Evolutionary conservation across 1,139 yeast genomes (phyloP).

Genomic region (Pichia sp.): DNA sequence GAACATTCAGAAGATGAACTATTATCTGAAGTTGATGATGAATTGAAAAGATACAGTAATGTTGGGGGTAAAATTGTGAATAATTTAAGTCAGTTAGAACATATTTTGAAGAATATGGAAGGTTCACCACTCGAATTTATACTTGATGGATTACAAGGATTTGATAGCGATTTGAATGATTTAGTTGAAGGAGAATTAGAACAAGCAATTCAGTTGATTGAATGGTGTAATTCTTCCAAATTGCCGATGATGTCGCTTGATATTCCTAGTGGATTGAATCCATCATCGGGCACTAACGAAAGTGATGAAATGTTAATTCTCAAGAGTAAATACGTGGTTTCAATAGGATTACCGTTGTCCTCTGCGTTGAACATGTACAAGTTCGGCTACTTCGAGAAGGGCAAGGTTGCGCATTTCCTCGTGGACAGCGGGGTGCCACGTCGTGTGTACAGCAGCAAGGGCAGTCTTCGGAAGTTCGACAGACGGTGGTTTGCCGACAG

Average conservation of each 20-base stretch:
- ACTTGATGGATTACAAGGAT: constrained; percentile 79
- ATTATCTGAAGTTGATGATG: constrained; percentile 31
- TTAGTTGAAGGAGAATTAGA: constrained; percentile 44
- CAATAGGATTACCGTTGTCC: constrained; percentile 69
- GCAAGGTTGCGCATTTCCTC: constrained; percentile 49
- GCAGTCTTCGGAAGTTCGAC: constrained; percentile 40
- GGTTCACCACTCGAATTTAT: constrained; percentile 68
- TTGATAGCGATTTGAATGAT: constrained; percentile 55
- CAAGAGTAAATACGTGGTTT: constrained; percentile 51
- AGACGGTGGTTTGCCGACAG: constrained; percentile 38
- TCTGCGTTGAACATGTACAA: constrained; percentile 59
- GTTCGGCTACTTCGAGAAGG: constrained; percentile 35
- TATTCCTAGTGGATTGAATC: constrained; percentile 79
- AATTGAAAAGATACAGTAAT: constrained; percentile 49
- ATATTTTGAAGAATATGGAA: constrained; percentile 39
- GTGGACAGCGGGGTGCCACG: constrained; percentile 72
- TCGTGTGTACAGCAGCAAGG: constrained; percentile 31
- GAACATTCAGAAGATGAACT: constrained; percentile 31
- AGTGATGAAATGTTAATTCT: constrained; percentile 21
- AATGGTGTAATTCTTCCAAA: constrained; percentile 59
- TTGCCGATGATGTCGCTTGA: constrained; percentile 64
- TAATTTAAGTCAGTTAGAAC: constrained; percentile 33
- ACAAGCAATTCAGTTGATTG: constrained; percentile 42
- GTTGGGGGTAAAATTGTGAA: constrained; percentile 48
- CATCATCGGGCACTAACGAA: constrained; percentile 63